These are phyloP conservation scores for Suhomyces panamericanus DNA, from an alignment of 1,139 yeast genomes.

Conservation along the genomic window DNA sequence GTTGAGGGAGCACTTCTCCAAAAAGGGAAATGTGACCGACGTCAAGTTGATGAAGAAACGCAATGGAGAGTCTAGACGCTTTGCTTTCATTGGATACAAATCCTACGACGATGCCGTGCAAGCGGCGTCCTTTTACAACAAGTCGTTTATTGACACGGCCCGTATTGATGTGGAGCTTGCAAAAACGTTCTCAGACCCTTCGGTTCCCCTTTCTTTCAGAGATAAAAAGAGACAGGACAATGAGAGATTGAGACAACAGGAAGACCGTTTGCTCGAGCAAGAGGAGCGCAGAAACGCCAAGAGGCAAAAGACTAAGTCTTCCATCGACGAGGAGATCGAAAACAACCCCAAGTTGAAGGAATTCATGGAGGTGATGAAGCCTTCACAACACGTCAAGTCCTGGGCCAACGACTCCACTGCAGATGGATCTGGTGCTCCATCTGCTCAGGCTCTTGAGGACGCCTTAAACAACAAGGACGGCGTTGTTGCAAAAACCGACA, in stretches of 20 bases:
- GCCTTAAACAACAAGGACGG: slow-evolving; percentile 35
- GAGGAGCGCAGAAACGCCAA: slow-evolving; percentile 40
- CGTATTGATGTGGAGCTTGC: slow-evolving; percentile 79
- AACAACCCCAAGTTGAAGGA: slow-evolving; percentile 73
- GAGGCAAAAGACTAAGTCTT: slow-evolving; percentile 28
- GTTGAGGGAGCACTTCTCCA: slow-evolving; percentile 64
- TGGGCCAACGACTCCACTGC: slow-evolving; percentile 77
- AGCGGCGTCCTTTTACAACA: slow-evolving; percentile 76
- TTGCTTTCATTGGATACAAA: slow-evolving; percentile 89
- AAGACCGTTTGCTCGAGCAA: slow-evolving; percentile 49
- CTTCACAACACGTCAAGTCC: slow-evolving; percentile 59
- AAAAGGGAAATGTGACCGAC: slow-evolving; percentile 75
- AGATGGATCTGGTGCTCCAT: slow-evolving; percentile 54
- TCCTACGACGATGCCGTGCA: slow-evolving; percentile 68
- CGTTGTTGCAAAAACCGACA: slow-evolving; percentile 9
- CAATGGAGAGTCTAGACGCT: slow-evolving; percentile 85
- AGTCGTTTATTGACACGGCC: slow-evolving; percentile 80
- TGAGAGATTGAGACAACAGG: slow-evolving; percentile 54
- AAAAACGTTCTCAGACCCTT: slow-evolving; percentile 79
- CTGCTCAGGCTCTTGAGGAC: slow-evolving; percentile 40
- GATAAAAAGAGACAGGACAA: slow-evolving; percentile 60
- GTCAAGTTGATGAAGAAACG: slow-evolving; percentile 78
- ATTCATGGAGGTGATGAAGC: slow-evolving; percentile 80
- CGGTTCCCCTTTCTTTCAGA: slow-evolving; percentile 71
- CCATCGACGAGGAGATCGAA: slow-evolving; percentile 58